A percentile compares a stretch with the other conserved stretches of the same genome.
phyloP scores from a whole-genome alignment of 2,329 filamentous ascomycete species.

The Clonostachys rhizophaga region DNA sequence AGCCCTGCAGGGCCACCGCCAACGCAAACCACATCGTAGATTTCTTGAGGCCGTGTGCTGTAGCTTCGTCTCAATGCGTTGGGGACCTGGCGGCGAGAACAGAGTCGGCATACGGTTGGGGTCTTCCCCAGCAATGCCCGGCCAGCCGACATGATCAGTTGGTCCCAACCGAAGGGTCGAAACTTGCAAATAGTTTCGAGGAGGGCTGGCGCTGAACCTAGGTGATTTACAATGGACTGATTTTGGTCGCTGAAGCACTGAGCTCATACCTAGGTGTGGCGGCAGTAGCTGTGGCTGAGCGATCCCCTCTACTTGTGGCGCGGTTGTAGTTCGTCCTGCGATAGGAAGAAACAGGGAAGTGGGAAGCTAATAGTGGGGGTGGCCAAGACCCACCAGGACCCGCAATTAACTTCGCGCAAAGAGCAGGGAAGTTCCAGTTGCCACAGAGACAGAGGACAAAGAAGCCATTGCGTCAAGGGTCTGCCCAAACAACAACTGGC shows the following conservation, averaged over 20 bases:
- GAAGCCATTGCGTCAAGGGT: slow-evolving; percentile 5
- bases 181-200: no score
- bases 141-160: background rate
- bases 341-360: no score
- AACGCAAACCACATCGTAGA: slow-evolving; percentile 91
- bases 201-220: no score
- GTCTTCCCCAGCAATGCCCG: slow-evolving; percentile 9
- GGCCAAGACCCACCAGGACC: no score
- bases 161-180: no score
- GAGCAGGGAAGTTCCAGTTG: slow-evolving; percentile 1
- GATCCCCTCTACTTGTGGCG: background rate
- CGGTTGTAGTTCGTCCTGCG: no score
- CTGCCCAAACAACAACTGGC: slow-evolving; percentile 2
- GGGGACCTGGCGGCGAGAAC: slow-evolving; percentile 28
- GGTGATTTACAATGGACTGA: no score
- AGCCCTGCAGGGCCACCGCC: slow-evolving; percentile 87
- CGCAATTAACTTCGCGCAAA: no score
- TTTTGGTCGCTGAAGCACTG: no score
- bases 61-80: slow-evolving; percentile 32
- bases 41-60: slow-evolving; percentile 51
- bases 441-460: slow-evolving; percentile 6
- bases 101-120: slow-evolving; percentile 41
- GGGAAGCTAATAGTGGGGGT: no score
- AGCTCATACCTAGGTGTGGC: no score
- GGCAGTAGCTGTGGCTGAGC: slow-evolving; percentile 6